Percentiles rank a stretch among this genome's conserved stretches.
Conservation (phyloP, 441 rosid genomes). For the Mallotus japonicus region DNA sequence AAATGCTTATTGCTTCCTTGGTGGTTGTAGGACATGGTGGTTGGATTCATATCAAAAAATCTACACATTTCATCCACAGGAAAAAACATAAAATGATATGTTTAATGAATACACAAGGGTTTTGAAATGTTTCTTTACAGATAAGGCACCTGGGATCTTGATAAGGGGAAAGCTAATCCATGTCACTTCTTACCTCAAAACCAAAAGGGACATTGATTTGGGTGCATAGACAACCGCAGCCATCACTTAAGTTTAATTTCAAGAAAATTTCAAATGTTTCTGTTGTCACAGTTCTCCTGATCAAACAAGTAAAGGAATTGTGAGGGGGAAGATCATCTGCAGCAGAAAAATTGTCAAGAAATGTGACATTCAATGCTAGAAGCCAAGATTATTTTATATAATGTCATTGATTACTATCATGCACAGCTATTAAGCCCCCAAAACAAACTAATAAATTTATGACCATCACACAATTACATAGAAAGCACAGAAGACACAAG, state of each 20-base stretch:
- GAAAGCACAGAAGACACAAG: not conserved
- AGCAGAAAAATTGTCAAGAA: not conserved
- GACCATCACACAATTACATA: not conserved
- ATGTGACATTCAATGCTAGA: not conserved
- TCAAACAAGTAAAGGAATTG: slow-evolving; percentile 16
- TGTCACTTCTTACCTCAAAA: slow-evolving; percentile 49
- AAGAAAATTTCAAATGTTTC: slow-evolving; percentile 65
- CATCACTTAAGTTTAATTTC: slow-evolving; percentile 69
- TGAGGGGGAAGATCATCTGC: slow-evolving; percentile 14
- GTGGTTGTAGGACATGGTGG: too few species aligned
- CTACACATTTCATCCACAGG: not conserved
- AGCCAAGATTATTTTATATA: not conserved
- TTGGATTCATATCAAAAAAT: too few species aligned
- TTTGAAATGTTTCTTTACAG: too few species aligned
- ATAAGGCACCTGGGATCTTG: too few species aligned
- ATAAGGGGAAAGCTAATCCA: not conserved
- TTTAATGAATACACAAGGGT: not conserved
- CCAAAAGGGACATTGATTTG: slow-evolving; percentile 65
- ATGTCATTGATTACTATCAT: not conserved
- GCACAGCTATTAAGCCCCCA: not conserved
- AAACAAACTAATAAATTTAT: not conserved
- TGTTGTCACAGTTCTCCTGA: slow-evolving; percentile 69
- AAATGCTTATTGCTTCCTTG: too few species aligned
- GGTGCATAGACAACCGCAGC: slow-evolving; percentile 68
- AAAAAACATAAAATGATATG: not conserved